Percentiles rank a stretch among this genome's conserved stretches.
Evolutionary conservation across 2,329 filamentous ascomycete species (phyloP).

Genomic region (Cladobotryum protrusum): DNA sequence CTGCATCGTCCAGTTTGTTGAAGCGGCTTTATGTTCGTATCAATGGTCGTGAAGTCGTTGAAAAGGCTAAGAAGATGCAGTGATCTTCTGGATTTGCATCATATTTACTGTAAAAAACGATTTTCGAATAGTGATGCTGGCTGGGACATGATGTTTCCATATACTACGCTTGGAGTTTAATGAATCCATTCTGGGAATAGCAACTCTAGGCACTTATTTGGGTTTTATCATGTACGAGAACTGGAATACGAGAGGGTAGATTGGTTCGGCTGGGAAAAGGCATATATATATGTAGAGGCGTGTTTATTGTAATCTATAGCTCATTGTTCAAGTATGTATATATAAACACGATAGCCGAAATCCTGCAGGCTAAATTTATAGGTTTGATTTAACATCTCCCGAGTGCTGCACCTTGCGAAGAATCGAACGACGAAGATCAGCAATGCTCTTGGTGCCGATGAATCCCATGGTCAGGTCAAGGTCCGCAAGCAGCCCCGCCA

Average conservation of each 20-base stretch:
- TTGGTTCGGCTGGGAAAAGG: too few relatives aligned
- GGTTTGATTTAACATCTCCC: conserved; percentile 26
- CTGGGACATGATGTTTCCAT: too few relatives aligned
- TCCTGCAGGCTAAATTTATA: conserved; percentile 14
- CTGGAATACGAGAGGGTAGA: too few relatives aligned
- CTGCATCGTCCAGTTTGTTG: conserved; percentile 59
- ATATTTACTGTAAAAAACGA: not conserved
- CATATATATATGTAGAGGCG: too few relatives aligned
- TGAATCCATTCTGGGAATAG: too few relatives aligned
- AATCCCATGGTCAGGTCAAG: conserved; percentile 50
- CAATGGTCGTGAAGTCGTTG: conserved; percentile 41
- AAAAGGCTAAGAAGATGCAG: conserved; percentile 27
- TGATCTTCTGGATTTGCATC: conserved; percentile 9
- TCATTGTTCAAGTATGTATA: too few relatives aligned
- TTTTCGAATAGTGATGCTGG: too few relatives aligned
- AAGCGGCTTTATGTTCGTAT: conserved; percentile 63
- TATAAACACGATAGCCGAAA: too few relatives aligned
- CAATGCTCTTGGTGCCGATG: conserved; percentile 40
- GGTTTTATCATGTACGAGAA: too few relatives aligned
- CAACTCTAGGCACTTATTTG: too few relatives aligned
- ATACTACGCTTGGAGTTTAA: too few relatives aligned
- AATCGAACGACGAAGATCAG: conserved; percentile 29
- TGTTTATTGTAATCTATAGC: too few relatives aligned
- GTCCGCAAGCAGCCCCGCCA: conserved; percentile 36
- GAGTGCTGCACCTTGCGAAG: conserved; percentile 29